Percentiles rank a stretch among this genome's conserved stretches.
phyloP scores from a whole-genome alignment of 192 early-diverging fungal species.

The Podila verticillata region DNA sequence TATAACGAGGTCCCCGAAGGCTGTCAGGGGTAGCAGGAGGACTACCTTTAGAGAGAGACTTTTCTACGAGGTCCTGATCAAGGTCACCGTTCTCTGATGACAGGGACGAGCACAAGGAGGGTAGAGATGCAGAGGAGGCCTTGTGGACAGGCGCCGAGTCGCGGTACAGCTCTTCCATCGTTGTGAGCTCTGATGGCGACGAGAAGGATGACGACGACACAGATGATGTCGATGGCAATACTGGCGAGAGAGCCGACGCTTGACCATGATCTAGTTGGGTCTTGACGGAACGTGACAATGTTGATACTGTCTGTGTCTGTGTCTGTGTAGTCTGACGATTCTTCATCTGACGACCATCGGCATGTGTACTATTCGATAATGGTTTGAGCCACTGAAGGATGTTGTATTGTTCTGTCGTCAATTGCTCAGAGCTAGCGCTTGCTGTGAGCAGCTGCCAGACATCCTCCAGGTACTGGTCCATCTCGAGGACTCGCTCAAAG shows the following conservation, averaged over 20 bases:
- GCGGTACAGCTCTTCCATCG: background rate
- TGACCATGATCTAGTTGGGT: background rate
- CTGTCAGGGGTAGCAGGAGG: background rate
- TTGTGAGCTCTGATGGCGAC: background rate
- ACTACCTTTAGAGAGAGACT: background rate
- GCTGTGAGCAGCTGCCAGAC: conserved; percentile 36
- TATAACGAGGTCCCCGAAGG: too few species aligned
- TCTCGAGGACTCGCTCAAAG: conserved; percentile 33
- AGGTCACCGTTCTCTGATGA: background rate
- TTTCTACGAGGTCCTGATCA: background rate
- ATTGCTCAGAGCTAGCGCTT: background rate
- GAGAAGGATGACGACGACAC: background rate
- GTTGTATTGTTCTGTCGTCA: conserved; percentile 16
- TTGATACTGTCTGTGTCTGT: background rate
- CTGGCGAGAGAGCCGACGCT: background rate
- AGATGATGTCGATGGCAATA: background rate
- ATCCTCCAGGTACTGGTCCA: conserved; percentile 43
- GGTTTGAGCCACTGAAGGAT: conserved; percentile 50
- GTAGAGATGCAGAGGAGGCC: conserved; percentile 8
- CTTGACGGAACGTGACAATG: background rate
- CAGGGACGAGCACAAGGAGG: conserved; percentile 12
- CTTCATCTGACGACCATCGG: conserved; percentile 42
- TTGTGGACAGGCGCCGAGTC: background rate
- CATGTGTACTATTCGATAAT: conserved; percentile 9
- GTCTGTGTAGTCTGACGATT: conserved; percentile 11